Evolutionary conservation across 768 basidiomycete species (phyloP), one percentile per base, ranked within the genome.

Genomic region (Pholiota conissans): DNA sequence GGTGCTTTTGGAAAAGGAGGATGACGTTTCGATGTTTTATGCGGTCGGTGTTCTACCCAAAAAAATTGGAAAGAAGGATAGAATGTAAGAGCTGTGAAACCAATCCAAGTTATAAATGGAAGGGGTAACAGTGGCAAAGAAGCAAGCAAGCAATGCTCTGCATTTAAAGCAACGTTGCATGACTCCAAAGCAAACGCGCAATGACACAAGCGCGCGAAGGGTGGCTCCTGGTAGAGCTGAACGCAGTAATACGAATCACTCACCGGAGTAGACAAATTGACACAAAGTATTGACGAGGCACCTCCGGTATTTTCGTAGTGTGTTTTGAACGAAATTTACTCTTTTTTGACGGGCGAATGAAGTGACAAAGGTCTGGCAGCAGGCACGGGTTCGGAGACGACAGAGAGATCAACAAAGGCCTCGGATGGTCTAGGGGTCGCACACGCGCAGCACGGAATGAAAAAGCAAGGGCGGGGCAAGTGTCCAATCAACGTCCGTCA

Each of bases 261-360:
- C 61, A 76, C 74, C 70, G 69, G 71, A 63, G 66, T 67, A 65
- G 68, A 62, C 58, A 69, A 60, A 53, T 72, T 73, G 67, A 71
- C 71, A 62, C 65, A 71, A 66, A 64, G 68, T 71, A 74, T 74
- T 63, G 62, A 55, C 50, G 66, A 56, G 49, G 57, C 56, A 51
- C 57, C 60, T 63, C 60, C 66, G 64, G 50, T 61, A 59, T 52
- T 52, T 42, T 49, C 60, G 56, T 50, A 52, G 53, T 52, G 35
- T 34, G 4, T 45, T n/a, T n/a, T 39, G 13, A 6, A 24, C 3
- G 42, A 45, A 45, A 45, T 45, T 45, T 45, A 45, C 13, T 45
- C 22, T 39, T 45, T 39, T 59, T 61, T 63, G 67, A 63, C 63
- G 67, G 40, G 62, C 32, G 40, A 40, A 26, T 35, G 49, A 28